Evolutionary conservation across 1,284 basidiomycete species (phyloP).

Genomic region (Cutaneotrichosporon sp.): DNA sequence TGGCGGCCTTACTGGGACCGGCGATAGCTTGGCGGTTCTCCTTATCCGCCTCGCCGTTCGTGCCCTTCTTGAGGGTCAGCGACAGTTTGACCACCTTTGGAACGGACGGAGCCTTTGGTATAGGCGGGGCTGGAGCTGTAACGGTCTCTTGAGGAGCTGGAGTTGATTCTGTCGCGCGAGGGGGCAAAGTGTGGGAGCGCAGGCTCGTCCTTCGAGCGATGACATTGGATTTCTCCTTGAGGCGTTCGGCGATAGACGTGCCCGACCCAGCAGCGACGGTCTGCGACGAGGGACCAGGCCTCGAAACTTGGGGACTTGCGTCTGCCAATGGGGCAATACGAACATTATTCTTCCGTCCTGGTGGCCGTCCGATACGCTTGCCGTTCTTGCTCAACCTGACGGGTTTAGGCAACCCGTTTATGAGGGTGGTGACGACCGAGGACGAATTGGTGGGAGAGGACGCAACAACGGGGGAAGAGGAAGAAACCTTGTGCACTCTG

Average conservation of each 20-base stretch:
- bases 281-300: no score
- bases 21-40: no score
- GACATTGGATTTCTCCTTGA: constrained; percentile 4
- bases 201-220: constrained; percentile 11
- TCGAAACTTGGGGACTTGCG: no score
- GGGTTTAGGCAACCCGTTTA: no score
- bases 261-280: no score
- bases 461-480: no score
- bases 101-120: not conserved
- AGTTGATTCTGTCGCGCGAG: not conserved
- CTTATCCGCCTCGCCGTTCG: not conserved
- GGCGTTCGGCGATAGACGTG: constrained; percentile 4
- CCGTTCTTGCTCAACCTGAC: no score
- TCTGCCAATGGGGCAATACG: not conserved
- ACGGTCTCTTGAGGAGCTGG: not conserved
- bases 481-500: no score
- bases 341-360: not conserved
- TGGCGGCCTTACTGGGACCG: no score
- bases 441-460: no score
- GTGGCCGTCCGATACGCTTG: not conserved
- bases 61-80: not conserved
- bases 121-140: not conserved
- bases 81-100: not conserved
- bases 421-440: no score
- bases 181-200: constrained; percentile 4